Percentiles rank a stretch among this genome's conserved stretches.
These are phyloP conservation scores for Colletotrichum salicis DNA, from an alignment of 2,329 filamentous ascomycete species.

Conservation along the genomic window DNA sequence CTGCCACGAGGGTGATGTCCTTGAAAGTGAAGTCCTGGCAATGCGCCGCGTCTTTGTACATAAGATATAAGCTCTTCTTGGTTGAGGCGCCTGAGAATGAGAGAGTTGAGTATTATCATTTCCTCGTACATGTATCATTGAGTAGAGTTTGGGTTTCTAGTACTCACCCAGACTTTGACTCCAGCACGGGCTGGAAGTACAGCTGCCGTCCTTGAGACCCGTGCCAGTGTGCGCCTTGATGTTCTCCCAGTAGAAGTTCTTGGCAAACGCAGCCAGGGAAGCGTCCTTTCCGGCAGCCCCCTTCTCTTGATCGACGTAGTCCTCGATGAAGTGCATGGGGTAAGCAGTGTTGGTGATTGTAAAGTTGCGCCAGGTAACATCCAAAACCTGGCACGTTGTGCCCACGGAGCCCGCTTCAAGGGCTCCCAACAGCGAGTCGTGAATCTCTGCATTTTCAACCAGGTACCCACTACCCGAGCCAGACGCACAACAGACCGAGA, in stretches of 20 bases:
- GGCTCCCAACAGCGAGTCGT: slow-evolving; percentile 13
- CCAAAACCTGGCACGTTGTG: slow-evolving; percentile 18
- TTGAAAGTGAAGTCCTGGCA: slow-evolving; percentile 22
- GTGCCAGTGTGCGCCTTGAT: slow-evolving; percentile 15
- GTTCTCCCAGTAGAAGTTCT: slow-evolving; percentile 22
- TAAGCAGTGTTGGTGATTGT: slow-evolving; percentile 22
- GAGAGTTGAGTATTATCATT: background rate
- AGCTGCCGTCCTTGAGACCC: slow-evolving; percentile 16
- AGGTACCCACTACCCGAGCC: slow-evolving; percentile 12
- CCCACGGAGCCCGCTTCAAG: slow-evolving; percentile 25
- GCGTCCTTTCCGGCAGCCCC: slow-evolving; percentile 8
- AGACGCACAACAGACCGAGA: slow-evolving; percentile 9
- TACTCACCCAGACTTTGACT: slow-evolving; percentile 10
- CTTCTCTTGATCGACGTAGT: slow-evolving; percentile 29
- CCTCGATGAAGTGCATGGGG: slow-evolving; percentile 26
- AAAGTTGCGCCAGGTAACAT: slow-evolving; percentile 23
- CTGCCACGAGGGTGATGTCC: slow-evolving; percentile 8
- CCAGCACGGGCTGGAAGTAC: slow-evolving; percentile 17
- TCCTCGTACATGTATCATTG: background rate
- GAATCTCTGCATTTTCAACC: slow-evolving; percentile 18
- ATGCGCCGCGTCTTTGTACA: slow-evolving; percentile 24
- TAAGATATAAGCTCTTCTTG: slow-evolving; percentile 19
- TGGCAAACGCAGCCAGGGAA: slow-evolving; percentile 16
- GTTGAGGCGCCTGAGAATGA: background rate
- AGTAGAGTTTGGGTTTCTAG: background rate